These are phyloP conservation scores for Naegleria gruberi DNA, from an alignment of 208 protist genomes.

Conservation along the genomic window DNA sequence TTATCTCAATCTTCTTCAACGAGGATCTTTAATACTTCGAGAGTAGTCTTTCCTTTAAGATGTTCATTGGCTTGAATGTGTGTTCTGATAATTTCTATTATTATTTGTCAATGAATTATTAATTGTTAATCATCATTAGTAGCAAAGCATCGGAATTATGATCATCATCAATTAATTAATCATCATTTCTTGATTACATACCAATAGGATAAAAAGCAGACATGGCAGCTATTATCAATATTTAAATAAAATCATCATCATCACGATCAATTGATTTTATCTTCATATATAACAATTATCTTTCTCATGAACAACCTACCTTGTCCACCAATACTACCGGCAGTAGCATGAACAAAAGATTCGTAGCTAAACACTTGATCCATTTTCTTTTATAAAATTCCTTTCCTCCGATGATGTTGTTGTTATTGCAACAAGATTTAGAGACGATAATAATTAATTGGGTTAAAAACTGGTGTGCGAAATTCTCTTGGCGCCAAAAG, in stretches of 20 bases:
- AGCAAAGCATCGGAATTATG: background rate
- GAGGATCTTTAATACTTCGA: background rate
- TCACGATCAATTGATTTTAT: background rate
- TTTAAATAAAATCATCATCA: background rate
- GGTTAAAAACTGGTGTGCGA: no score
- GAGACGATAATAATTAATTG: no score
- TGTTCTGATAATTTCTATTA: slow-evolving; percentile 3
- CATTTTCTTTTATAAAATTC: background rate
- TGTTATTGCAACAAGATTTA: no score
- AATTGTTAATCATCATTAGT: background rate
- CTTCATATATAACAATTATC: no score
- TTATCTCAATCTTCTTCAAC: background rate
- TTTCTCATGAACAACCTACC: background rate
- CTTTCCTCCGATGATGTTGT: no score
- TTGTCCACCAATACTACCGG: background rate
- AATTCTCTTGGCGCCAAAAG: no score
- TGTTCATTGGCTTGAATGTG: background rate
- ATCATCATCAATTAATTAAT: background rate
- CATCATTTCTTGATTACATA: background rate
- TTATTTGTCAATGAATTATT: no score
- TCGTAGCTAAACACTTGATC: slow-evolving; percentile 8
- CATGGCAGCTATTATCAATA: background rate
- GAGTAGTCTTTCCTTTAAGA: background rate
- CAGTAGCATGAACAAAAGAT: slow-evolving; percentile 7
- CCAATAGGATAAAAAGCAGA: slow-evolving; percentile 2